Evolutionary conservation across 2,329 filamentous ascomycete species (phyloP).

Genomic region (Acrocalymma vagum): DNA sequence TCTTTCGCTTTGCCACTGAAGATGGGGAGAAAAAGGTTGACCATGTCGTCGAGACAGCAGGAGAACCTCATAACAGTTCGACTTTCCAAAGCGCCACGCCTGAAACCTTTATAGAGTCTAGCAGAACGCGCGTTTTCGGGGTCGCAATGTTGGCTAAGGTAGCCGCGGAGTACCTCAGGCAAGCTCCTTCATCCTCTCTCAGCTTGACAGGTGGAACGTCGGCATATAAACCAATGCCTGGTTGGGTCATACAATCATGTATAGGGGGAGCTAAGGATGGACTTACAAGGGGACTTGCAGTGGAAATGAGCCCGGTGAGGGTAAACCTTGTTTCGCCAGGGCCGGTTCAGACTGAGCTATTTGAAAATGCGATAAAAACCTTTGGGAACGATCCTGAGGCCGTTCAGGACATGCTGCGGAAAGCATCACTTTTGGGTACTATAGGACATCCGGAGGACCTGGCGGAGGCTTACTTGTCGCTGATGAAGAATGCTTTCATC

Average conservation of each 20-base stretch:
- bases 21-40: constrained; percentile 53
- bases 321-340: constrained; percentile 71
- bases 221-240: no score
- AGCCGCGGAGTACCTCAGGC: constrained; percentile 54
- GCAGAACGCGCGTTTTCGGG: constrained; percentile 61
- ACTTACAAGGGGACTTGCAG: constrained; percentile 61
- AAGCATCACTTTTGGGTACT: constrained; percentile 34
- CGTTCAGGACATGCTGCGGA: constrained; percentile 18
- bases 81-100: constrained; percentile 54
- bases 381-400: constrained; percentile 29
- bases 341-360: constrained; percentile 54
- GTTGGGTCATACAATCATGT: no score
- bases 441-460: constrained; percentile 41
- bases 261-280: no score
- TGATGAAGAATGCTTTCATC: constrained; percentile 58
- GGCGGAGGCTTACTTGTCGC: constrained; percentile 57
- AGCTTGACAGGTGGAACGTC: no score
- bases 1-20: constrained; percentile 47
- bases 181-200: no score
- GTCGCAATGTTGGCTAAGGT: constrained; percentile 63
- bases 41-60: constrained; percentile 67
- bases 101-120: constrained; percentile 51
- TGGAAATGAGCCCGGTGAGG: constrained; percentile 70
- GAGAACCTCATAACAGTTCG: constrained; percentile 53
- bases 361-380: constrained; percentile 46